Percentiles rank a stretch among this genome's conserved stretches.
Conservation (phyloP, 352 stramenopile genomes). For the Pythium biforme region DNA sequence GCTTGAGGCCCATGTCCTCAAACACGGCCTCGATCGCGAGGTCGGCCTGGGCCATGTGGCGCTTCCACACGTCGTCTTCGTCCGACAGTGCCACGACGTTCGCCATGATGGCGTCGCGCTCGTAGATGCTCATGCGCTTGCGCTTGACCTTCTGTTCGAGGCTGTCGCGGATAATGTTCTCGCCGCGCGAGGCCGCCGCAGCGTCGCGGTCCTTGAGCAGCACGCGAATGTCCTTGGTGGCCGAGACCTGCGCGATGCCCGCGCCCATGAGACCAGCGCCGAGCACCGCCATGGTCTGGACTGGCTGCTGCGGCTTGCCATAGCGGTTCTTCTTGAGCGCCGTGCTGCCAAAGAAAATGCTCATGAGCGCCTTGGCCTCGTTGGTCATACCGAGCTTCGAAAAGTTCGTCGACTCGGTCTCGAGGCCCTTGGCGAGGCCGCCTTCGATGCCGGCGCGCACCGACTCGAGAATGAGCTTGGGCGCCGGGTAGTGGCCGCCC, state of each 20-base stretch:
- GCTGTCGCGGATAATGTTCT: conserved; percentile 94
- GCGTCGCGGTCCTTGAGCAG: conserved; percentile 96
- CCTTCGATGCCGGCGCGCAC: conserved; percentile 87
- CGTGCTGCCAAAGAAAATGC: conserved; percentile 98
- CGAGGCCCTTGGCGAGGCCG: conserved; percentile 74
- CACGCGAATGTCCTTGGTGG: conserved; percentile 93
- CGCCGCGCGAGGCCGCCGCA: conserved; percentile 69
- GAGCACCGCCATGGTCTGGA: conserved; percentile 95
- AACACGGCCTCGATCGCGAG: conserved; percentile 98
- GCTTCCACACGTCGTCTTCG: conserved; percentile 89
- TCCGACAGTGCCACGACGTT: conserved; percentile 93
- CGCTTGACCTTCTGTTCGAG: conserved; percentile 95
- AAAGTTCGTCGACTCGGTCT: conserved; percentile 95
- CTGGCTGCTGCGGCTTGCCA: conserved; percentile 78
- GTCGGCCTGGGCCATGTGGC: conserved; percentile 92
- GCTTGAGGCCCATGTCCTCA: conserved; percentile 97
- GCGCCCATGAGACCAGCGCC: conserved; percentile 98
- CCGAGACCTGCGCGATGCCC: conserved; percentile 96
- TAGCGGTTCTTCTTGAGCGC: conserved; percentile 98
- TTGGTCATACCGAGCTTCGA: conserved; percentile 94
- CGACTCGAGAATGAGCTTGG: conserved; percentile 93
- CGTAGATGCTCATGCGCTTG: conserved; percentile 90
- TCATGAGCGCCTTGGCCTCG: conserved; percentile 95
- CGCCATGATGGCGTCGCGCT: conserved; percentile 90
- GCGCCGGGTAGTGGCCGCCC: conserved; percentile 95